Evolutionary conservation across 164 flowering plant genomes (phyloP).

Genomic region (Stephania yunnanensis): DNA sequence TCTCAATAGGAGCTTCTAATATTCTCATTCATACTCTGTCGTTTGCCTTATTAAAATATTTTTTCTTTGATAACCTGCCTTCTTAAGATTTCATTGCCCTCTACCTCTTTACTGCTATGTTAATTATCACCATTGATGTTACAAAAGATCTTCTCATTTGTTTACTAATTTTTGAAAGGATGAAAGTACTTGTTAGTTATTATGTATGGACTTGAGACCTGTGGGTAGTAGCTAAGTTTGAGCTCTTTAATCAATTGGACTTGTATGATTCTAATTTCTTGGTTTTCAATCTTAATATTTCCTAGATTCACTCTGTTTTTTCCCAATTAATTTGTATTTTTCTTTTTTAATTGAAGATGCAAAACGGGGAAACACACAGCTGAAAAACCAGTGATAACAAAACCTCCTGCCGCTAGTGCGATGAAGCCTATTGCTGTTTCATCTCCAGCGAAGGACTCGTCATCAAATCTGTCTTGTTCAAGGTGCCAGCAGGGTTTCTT

Average conservation of each 20-base stretch:
- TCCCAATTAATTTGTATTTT: slow-evolving; percentile 11
- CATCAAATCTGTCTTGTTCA: slow-evolving; percentile 56
- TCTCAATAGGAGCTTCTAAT: no score
- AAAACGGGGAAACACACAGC: slow-evolving; percentile 90
- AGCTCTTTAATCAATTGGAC: background rate
- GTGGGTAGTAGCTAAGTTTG: background rate
- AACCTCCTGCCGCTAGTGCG: slow-evolving; percentile 32
- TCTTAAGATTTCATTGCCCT: no score
- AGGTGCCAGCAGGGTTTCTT: slow-evolving; percentile 92
- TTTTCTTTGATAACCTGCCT: no score
- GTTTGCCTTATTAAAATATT: no score
- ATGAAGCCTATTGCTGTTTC: slow-evolving; percentile 30
- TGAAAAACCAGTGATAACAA: slow-evolving; percentile 67
- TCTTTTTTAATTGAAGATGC: slow-evolving; percentile 52
- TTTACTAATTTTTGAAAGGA: background rate
- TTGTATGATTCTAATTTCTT: background rate
- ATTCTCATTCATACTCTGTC: no score
- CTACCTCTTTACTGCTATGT: no score
- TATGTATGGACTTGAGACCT: background rate
- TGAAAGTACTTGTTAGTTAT: background rate
- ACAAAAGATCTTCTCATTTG: background rate
- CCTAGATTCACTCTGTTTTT: background rate
- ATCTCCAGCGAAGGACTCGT: slow-evolving; percentile 27
- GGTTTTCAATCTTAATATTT: background rate
- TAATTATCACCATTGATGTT: background rate